Evolutionary conservation across 108 stramenopile genomes (phyloP).

Genomic region (Nannochloropsis granulata): DNA sequence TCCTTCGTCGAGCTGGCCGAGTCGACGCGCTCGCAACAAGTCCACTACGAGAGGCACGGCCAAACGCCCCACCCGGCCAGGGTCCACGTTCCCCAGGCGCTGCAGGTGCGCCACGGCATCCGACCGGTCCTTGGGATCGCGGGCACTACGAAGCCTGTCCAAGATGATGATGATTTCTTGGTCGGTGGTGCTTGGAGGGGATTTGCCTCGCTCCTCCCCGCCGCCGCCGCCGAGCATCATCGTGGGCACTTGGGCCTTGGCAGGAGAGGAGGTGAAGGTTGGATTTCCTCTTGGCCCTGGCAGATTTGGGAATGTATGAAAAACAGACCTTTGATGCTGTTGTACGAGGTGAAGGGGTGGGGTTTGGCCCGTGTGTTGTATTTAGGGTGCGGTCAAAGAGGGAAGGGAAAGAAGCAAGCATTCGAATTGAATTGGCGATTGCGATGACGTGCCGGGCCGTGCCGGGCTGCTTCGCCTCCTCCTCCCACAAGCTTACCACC

Average conservation of each 20-base stretch:
- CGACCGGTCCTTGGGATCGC: neutral
- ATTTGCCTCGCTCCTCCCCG: neutral
- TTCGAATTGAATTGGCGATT: too few species aligned
- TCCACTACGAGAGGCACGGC: neutral
- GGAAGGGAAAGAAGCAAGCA: too few species aligned
- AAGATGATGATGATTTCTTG: neutral
- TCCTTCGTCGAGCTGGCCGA: neutral
- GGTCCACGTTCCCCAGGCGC: neutral
- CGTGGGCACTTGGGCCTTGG: neutral
- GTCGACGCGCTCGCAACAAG: neutral
- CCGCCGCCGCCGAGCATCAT: neutral
- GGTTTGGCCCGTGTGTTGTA: too few species aligned
- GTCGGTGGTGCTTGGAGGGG: neutral
- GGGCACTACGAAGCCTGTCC: neutral
- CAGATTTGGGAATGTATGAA: too few species aligned
- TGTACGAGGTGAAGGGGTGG: too few species aligned
- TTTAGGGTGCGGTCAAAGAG: too few species aligned
- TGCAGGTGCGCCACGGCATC: neutral
- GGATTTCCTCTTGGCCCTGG: too few species aligned
- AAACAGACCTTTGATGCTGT: too few species aligned
- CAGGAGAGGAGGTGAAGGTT: neutral
- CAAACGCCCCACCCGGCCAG: neutral
- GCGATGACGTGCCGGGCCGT: too few species aligned
- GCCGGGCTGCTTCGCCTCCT: too few species aligned
- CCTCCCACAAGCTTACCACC: too few species aligned